Percentiles rank a stretch among this genome's conserved stretches.
phyloP scores from a whole-genome alignment of 169 alveolate genomes.

The Cyclospora cayetanensis region DNA sequence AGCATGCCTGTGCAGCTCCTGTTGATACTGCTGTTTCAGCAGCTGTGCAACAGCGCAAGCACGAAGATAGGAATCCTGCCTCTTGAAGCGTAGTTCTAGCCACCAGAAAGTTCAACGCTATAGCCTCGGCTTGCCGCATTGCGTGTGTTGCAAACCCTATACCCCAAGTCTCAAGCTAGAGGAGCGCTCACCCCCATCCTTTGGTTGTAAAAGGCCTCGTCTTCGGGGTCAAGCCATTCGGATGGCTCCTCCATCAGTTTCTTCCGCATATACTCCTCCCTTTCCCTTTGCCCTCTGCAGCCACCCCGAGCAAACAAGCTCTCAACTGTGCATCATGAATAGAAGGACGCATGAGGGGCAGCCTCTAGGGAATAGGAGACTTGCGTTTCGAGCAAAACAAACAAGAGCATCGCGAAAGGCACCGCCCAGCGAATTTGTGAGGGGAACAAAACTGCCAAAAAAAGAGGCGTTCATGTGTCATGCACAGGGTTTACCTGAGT shows the following conservation, averaged over 20 bases:
- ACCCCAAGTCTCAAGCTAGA: neutral
- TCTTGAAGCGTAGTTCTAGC: no score
- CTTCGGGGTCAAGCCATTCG: constrained; percentile 93
- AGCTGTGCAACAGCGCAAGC: neutral
- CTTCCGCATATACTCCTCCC: constrained; percentile 91
- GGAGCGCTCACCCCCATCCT: constrained; percentile 51
- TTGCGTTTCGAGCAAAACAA: no score
- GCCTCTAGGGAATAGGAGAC: no score
- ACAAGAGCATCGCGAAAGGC: no score
- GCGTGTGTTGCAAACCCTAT: constrained; percentile 15
- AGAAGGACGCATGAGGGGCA: no score
- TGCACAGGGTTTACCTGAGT: constrained; percentile 71
- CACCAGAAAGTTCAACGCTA: neutral
- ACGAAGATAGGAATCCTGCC: no score
- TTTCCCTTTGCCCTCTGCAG: constrained; percentile 83
- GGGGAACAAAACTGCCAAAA: neutral
- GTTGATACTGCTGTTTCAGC: constrained; percentile 39
- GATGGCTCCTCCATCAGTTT: constrained; percentile 91
- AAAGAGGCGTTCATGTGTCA: neutral
- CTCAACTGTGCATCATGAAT: no score
- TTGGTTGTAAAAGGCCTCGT: constrained; percentile 86
- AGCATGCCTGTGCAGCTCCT: neutral
- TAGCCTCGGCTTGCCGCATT: no score
- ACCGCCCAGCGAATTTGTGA: no score
- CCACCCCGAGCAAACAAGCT: neutral